These are phyloP conservation scores for Selaginella moellendorffii DNA, from an alignment of 75 land plant genomes.

Conservation along the genomic window DNA sequence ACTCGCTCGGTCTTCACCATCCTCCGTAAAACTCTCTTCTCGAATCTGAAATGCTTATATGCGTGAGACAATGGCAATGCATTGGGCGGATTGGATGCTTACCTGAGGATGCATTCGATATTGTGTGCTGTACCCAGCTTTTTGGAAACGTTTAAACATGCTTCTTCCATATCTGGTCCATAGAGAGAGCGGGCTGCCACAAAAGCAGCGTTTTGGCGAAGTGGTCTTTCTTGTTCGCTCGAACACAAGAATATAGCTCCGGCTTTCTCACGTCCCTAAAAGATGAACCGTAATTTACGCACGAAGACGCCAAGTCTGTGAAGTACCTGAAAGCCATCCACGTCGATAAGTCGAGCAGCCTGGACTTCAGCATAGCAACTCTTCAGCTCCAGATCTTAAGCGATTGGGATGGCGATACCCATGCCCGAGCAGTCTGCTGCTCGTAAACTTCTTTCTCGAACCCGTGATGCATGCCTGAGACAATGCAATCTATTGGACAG, in stretches of 20 bases:
- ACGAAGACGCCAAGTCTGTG: too few relatives aligned
- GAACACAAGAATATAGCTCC: conserved; percentile 33
- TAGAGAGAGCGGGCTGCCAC: too few relatives aligned
- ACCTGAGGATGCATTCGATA: conserved; percentile 99
- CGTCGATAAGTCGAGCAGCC: too few relatives aligned
- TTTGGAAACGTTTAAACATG: conserved; percentile 85
- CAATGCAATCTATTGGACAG: conserved; percentile 62
- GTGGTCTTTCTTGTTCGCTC: background rate
- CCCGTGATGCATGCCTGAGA: conserved; percentile 61
- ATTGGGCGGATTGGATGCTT: background rate
- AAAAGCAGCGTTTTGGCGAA: too few relatives aligned
- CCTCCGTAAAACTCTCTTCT: conserved; percentile 67
- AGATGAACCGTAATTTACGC: too few relatives aligned
- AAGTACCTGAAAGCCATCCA: conserved; percentile 70
- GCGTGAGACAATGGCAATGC: background rate
- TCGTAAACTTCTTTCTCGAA: too few relatives aligned
- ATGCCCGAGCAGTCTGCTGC: too few relatives aligned
- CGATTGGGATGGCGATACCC: too few relatives aligned
- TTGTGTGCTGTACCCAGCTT: conserved; percentile 85
- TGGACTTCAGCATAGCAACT: too few relatives aligned
- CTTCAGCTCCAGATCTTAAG: too few relatives aligned
- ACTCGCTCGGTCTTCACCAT: conserved; percentile 36
- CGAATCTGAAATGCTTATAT: conserved; percentile 42
- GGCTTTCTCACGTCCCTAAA: conserved; percentile 33
- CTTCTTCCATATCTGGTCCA: conserved; percentile 62